These are phyloP conservation scores for Aaosphaeria pasadenensis DNA, from an alignment of 2,329 filamentous ascomycete genomes.

Conservation along the genomic window DNA sequence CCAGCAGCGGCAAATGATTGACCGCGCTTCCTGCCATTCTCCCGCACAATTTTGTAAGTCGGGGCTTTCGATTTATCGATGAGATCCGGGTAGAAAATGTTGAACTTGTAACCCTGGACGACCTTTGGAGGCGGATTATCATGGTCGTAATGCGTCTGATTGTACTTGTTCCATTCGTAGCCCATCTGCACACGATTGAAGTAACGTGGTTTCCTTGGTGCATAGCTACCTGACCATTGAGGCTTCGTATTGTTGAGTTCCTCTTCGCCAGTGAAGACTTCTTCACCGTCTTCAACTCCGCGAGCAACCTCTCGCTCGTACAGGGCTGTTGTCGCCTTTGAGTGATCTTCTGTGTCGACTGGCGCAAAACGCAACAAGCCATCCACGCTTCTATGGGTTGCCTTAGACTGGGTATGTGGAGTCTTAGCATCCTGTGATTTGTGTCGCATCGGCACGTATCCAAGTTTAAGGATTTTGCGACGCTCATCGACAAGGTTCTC, in stretches of 20 bases:
- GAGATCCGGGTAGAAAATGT: slow-evolving; percentile 97
- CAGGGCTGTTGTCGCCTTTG: slow-evolving; percentile 79
- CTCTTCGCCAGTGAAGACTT: slow-evolving; percentile 92
- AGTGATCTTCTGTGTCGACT: slow-evolving; percentile 73
- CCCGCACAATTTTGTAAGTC: slow-evolving; percentile 92
- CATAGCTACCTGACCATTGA: slow-evolving; percentile 80
- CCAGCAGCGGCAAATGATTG: slow-evolving; percentile 92
- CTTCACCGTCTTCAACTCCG: slow-evolving; percentile 89
- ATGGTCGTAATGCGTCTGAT: slow-evolving; percentile 98
- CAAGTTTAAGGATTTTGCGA: slow-evolving; percentile 60
- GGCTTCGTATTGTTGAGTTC: slow-evolving; percentile 65
- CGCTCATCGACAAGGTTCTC: slow-evolving; percentile 56
- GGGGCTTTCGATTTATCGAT: slow-evolving; percentile 93
- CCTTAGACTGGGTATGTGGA: slow-evolving; percentile 18
- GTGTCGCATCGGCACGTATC: slow-evolving; percentile 63
- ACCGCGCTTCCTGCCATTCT: slow-evolving; percentile 82
- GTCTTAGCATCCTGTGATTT: slow-evolving; percentile 20
- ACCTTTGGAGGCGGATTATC: slow-evolving; percentile 97
- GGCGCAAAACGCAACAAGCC: slow-evolving; percentile 68
- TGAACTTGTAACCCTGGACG: slow-evolving; percentile 98
- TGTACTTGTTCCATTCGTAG: slow-evolving; percentile 99
- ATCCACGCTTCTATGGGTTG: slow-evolving; percentile 45
- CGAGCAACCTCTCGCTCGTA: slow-evolving; percentile 92
- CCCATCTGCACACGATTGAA: slow-evolving; percentile 99
- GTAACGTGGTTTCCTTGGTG: slow-evolving; percentile 88